phyloP scores from a whole-genome alignment of 164 flowering plant species.

The Taxillus chinensis region DNA sequence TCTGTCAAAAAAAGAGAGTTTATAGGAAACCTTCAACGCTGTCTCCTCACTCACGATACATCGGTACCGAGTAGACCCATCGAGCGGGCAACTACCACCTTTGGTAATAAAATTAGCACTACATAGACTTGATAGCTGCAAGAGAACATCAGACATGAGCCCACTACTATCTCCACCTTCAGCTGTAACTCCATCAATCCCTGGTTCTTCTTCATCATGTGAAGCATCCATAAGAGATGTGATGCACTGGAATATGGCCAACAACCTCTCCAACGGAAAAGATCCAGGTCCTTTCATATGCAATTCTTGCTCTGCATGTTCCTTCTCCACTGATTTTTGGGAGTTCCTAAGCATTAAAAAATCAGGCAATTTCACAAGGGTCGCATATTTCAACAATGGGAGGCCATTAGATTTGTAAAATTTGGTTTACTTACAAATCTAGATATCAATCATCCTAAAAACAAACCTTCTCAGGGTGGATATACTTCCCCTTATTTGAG shows the following conservation, averaged over 20 bases:
- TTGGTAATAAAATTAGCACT: slow-evolving; percentile 77
- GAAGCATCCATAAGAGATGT: slow-evolving; percentile 54
- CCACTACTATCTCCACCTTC: slow-evolving; percentile 24
- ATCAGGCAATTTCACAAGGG: too few species aligned
- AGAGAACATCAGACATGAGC: slow-evolving; percentile 75
- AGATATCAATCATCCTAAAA: too few species aligned
- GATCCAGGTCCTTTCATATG: slow-evolving; percentile 92
- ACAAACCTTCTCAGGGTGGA: too few species aligned
- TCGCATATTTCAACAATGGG: too few species aligned
- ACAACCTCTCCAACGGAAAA: slow-evolving; percentile 80
- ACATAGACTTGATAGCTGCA: slow-evolving; percentile 90
- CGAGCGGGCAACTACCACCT: slow-evolving; percentile 87
- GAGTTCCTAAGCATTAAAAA: slow-evolving; percentile 36
- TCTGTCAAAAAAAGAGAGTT: neutral
- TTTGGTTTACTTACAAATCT: too few species aligned
- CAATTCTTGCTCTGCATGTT: slow-evolving; percentile 58
- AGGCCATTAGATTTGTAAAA: too few species aligned
- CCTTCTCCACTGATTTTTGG: slow-evolving; percentile 50
- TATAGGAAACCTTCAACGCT: slow-evolving; percentile 57
- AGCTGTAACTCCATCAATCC: slow-evolving; percentile 11
- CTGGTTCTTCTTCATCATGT: slow-evolving; percentile 34
- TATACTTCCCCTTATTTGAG: too few species aligned
- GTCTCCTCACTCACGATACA: slow-evolving; percentile 68
- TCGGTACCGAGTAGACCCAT: slow-evolving; percentile 76
- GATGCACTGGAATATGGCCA: slow-evolving; percentile 91